A percentile compares a stretch with the other conserved stretches of the same genome.
phyloP scores from a whole-genome alignment of 441 rosid species.

The Euphorbia corollata region DNA sequence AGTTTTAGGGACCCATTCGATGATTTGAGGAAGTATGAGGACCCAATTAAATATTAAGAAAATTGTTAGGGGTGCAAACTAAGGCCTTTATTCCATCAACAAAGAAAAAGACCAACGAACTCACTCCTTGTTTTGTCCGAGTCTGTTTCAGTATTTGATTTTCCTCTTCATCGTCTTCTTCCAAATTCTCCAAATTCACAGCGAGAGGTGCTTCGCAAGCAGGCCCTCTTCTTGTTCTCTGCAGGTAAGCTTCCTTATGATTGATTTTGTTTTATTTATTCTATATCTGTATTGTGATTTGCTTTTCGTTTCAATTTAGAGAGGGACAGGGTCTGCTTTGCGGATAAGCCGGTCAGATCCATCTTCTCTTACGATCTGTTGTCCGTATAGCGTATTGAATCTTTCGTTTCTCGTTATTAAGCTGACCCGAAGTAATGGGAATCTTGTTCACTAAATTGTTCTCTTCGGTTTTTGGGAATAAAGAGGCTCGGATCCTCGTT shows the following conservation, averaged over 20 bases:
- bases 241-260: constrained; percentile 17
- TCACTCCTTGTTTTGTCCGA: not conserved
- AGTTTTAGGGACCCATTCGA: too few species aligned
- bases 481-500: constrained; percentile 73
- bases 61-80: too few species aligned
- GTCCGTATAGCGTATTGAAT: not conserved
- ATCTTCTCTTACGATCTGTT: constrained; percentile 17
- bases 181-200: too few species aligned
- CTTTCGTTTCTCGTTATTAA: not conserved
- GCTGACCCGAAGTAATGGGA: constrained; percentile 38
- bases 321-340: constrained; percentile 32
- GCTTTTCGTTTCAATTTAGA: not conserved
- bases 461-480: constrained; percentile 53
- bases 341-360: constrained; percentile 29
- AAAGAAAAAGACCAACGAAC: not conserved
- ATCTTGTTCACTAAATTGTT: constrained; percentile 52
- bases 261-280: not conserved
- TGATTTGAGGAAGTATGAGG: too few species aligned
- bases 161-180: not conserved
- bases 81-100: not conserved
- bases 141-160: not conserved
- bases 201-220: constrained; percentile 15
- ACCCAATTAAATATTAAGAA: too few species aligned
- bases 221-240: constrained; percentile 26
- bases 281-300: not conserved